These are phyloP conservation scores for Neonectria faginata DNA, from an alignment of 2,329 filamentous ascomycete species.

Conservation along the genomic window DNA sequence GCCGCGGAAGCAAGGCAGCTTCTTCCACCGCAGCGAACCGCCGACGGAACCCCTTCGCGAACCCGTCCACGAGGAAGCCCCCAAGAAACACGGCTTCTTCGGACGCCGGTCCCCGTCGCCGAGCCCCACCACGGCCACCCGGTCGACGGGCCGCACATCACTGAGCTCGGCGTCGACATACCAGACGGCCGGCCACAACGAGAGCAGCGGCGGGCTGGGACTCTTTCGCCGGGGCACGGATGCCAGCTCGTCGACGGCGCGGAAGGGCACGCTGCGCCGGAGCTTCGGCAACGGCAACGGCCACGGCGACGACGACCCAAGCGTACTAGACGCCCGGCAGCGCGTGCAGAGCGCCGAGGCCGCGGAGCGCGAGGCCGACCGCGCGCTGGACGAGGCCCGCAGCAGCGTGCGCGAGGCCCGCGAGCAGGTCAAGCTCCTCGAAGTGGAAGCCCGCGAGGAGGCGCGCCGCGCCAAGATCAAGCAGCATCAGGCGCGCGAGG, in stretches of 20 bases:
- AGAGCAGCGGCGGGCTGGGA: constrained; percentile 9
- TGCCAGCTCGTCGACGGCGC: constrained; percentile 14
- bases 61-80: constrained; percentile 39
- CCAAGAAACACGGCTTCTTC: constrained; percentile 52
- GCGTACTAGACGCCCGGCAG: constrained; percentile 71
- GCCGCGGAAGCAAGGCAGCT: constrained; percentile 15
- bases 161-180: constrained; percentile 24
- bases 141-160: constrained; percentile 29
- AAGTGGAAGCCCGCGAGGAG: constrained; percentile 74
- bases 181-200: constrained; percentile 16
- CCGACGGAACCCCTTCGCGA: constrained; percentile 48
- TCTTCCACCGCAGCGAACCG: constrained; percentile 43
- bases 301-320: constrained; percentile 66
- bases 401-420: constrained; percentile 71
- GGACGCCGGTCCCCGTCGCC: constrained; percentile 46
- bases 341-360: constrained; percentile 71
- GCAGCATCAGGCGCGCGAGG: constrained; percentile 71
- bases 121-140: constrained; percentile 28
- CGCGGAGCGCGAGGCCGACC: constrained; percentile 74
- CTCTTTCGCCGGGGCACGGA: constrained; percentile 25
- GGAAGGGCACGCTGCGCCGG: constrained; percentile 56
- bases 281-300: constrained; percentile 58
- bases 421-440: constrained; percentile 71
- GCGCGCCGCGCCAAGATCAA: constrained; percentile 75
- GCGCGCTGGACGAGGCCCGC: constrained; percentile 69